Base-by-base conservation (phyloP, 2,329 filamentous ascomycete genomes). In the Dissoconium aciculare region DNA sequence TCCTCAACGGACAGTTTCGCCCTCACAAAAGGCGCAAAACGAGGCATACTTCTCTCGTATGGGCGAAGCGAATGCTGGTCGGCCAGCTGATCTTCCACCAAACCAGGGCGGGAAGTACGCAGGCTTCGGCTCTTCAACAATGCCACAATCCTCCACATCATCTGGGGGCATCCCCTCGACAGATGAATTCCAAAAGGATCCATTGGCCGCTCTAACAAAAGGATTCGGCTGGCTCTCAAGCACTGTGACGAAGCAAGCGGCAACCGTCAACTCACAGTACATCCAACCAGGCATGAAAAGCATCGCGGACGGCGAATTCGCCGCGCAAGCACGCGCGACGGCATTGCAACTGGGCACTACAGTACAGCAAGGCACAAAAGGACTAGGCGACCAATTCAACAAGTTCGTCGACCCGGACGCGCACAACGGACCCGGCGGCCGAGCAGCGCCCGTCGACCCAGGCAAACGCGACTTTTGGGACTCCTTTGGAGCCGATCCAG, bases 201-300 rank as follows among this genome's bases (percentile, higher is more conserved):
- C 89, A 0, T 65, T 95, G 39, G 85, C 72, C 1, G 84, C 87
- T 11, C 57, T 98, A 45, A 83, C 75, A 15, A 94, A 92, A 58
- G 81, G 87, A 0, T 91, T 95, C 48, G 87, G 87, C 5, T 95
- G 89, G 84, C 83, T 95, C 50, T 71, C 83, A 11, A 78, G 73
- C 17, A 84, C 82, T 9, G 83, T 95, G 25, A 75, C 74, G 15
- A 93, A 89, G 65, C 80, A 81, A 41, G 89, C 85, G 21, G 91
- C 92, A 64, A 81, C 73, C 11, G 78, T 94, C 14, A 92, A 94
- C 53, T 78, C 89, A 43, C 73, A 78, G 17, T 94, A 83, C 59
- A 82, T 98, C 32, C 84, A 92, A 58, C 89, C 89, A 6, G 89
- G 84, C 15, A 83, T 89, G 38, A 79, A 82, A 51, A 80, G 84